Conservation (phyloP, 495 filamentous ascomycete species). For the Delitschia confertaspora region DNA sequence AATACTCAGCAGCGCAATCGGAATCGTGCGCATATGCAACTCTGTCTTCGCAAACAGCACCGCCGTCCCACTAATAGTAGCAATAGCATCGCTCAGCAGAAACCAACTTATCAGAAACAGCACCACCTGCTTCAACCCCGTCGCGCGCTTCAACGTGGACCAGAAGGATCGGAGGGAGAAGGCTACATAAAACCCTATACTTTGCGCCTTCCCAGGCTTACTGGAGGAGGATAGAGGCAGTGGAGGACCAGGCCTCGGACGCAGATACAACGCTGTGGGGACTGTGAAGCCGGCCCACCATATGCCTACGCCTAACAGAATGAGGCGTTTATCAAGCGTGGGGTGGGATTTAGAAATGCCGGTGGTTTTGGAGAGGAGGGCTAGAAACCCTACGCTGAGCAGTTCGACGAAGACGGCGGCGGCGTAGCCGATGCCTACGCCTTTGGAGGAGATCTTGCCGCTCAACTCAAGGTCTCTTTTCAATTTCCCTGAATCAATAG, state of each 20-base stretch:
- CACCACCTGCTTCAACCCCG: slow-evolving; percentile 70
- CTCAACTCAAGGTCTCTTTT: slow-evolving; percentile 67
- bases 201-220: too few species aligned
- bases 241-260: slow-evolving; percentile 80
- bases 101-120: slow-evolving; percentile 87
- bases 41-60: slow-evolving; percentile 88
- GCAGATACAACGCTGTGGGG: slow-evolving; percentile 82
- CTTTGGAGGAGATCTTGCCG: slow-evolving; percentile 77
- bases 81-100: slow-evolving; percentile 81
- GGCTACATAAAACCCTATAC: slow-evolving; percentile 58
- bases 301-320: slow-evolving; percentile 75
- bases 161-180: slow-evolving; percentile 82
- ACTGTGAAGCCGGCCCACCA: slow-evolving; percentile 95
- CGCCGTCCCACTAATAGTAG: slow-evolving; percentile 87
- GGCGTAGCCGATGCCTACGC: slow-evolving; percentile 84
- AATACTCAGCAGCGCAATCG: slow-evolving; percentile 28
- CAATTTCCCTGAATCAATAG: slow-evolving; percentile 18
- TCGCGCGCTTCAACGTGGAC: slow-evolving; percentile 63
- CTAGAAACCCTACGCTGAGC: slow-evolving; percentile 56
- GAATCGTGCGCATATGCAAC: slow-evolving; percentile 54
- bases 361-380: slow-evolving; percentile 23
- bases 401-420: slow-evolving; percentile 74
- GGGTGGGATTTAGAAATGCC: slow-evolving; percentile 5
- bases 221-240: slow-evolving; percentile 35
- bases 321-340: slow-evolving; percentile 45